phyloP scores from a whole-genome alignment of 192 early-diverging fungal species.

The Chytriomyces sp. region DNA sequence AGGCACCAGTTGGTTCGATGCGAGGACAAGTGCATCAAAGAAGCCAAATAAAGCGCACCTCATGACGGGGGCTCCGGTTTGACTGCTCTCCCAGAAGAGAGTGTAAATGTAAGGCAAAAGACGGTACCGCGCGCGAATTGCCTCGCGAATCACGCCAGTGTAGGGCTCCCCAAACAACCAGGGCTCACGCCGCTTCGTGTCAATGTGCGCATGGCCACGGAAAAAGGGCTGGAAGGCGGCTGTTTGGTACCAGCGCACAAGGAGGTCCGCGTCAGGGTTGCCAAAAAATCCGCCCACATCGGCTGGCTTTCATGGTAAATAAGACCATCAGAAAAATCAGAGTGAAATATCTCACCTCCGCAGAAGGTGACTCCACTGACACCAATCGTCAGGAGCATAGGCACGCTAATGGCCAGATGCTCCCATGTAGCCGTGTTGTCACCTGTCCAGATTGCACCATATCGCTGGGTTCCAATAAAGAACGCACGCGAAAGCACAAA shows the following conservation, averaged over 20 bases:
- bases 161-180: constrained; percentile 92
- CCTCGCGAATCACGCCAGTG: constrained; percentile 74
- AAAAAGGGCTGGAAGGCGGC: constrained; percentile 96
- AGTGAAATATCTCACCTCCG: constrained; percentile 61
- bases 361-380: constrained; percentile 85
- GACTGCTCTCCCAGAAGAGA: constrained; percentile 77
- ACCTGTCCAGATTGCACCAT: constrained; percentile 97
- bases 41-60: constrained; percentile 23
- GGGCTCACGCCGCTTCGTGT: constrained; percentile 95
- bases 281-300: constrained; percentile 99
- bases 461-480: constrained; percentile 94
- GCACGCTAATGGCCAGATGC: constrained; percentile 75
- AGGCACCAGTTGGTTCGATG: background rate
- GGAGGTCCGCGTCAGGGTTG: constrained; percentile 86
- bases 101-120: constrained; percentile 93
- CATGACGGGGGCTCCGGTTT: constrained; percentile 80
- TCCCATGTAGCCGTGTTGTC: constrained; percentile 93
- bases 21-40: background rate
- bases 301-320: constrained; percentile 47
- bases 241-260: constrained; percentile 97
- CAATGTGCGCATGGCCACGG: constrained; percentile 96
- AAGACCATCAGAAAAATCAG: background rate
- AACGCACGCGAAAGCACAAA: constrained; percentile 97
- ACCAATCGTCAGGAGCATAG: constrained; percentile 89
- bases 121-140: constrained; percentile 80